phyloP scores from a whole-genome alignment of 345 rosid genomes.

The Salix udensis region DNA sequence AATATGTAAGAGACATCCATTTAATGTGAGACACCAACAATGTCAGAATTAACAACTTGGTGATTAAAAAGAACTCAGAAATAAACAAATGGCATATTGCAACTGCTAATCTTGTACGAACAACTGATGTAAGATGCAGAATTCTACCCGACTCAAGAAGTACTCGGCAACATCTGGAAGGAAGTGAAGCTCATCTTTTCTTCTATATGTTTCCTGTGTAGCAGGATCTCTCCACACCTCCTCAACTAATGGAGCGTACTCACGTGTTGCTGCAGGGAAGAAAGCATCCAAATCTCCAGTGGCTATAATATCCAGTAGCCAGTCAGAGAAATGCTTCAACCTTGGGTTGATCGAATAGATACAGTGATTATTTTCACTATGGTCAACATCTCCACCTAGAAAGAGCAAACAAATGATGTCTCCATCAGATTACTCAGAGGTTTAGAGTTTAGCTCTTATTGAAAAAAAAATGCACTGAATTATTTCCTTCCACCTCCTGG shows the following conservation, averaged over 20 bases:
- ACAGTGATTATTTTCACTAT: constrained; percentile 42
- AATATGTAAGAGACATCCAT: not conserved
- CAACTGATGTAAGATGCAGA: not conserved
- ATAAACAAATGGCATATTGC: not conserved
- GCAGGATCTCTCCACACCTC: constrained; percentile 99
- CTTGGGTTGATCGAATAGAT: constrained; percentile 80
- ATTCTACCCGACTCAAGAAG: constrained; percentile 81
- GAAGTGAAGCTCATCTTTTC: constrained; percentile 93
- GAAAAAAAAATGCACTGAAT: not conserved
- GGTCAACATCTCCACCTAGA: constrained; percentile 50
- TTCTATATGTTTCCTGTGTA: constrained; percentile 74
- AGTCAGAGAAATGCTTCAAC: constrained; percentile 95
- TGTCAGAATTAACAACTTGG: not conserved
- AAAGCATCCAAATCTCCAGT: constrained; percentile 96
- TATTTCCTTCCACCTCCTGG: not conserved
- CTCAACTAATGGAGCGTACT: constrained; percentile 94
- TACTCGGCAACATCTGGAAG: constrained; percentile 94
- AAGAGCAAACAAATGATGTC: constrained; percentile 5
- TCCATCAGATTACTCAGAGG: not conserved
- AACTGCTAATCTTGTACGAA: not conserved
- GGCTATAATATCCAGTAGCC: constrained; percentile 96
- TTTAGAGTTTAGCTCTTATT: not conserved
- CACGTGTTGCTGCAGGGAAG: constrained; percentile 99
- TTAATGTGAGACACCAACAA: not conserved
- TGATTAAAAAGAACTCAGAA: not conserved